These are phyloP conservation scores for Bromus sterilis DNA, from an alignment of 176 grass and related monocot genomes.

Conservation along the genomic window DNA sequence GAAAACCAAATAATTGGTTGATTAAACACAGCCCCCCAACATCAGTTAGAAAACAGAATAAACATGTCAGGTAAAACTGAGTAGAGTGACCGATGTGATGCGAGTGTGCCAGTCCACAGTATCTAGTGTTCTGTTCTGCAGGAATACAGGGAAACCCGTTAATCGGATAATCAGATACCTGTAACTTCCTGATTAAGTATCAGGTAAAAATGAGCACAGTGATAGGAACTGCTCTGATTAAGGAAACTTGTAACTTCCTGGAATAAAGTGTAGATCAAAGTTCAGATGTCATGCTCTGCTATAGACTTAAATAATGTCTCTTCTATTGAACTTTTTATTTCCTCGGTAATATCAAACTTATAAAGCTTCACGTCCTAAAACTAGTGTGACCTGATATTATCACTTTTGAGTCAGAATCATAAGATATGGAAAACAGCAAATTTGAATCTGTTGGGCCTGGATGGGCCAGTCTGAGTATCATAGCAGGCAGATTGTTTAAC, in stretches of 20 bases:
- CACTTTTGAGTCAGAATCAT: background rate
- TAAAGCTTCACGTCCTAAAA: background rate
- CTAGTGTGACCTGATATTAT: background rate
- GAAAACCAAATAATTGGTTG: background rate
- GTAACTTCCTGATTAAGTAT: too few relatives aligned
- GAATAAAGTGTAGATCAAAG: background rate
- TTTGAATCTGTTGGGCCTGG: background rate
- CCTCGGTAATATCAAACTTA: background rate
- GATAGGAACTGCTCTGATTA: background rate
- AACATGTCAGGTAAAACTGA: background rate
- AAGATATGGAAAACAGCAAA: background rate
- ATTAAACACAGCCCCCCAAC: background rate
- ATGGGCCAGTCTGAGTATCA: background rate
- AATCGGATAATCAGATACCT: background rate
- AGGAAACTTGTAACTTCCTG: constrained; percentile 11
- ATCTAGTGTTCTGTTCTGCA: constrained; percentile 13
- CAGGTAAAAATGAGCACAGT: background rate
- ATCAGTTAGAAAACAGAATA: constrained; percentile 20
- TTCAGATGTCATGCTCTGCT: background rate
- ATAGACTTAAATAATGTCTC: background rate
- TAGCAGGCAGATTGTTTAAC: background rate
- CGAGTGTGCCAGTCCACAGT: background rate
- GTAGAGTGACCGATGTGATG: constrained; percentile 5
- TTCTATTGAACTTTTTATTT: background rate
- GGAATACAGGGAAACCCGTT: background rate